Evolutionary conservation across 169 alveolate species (phyloP), one percentile per base, ranked within the genome.

Genomic region (Plasmodium vinckei): DNA sequence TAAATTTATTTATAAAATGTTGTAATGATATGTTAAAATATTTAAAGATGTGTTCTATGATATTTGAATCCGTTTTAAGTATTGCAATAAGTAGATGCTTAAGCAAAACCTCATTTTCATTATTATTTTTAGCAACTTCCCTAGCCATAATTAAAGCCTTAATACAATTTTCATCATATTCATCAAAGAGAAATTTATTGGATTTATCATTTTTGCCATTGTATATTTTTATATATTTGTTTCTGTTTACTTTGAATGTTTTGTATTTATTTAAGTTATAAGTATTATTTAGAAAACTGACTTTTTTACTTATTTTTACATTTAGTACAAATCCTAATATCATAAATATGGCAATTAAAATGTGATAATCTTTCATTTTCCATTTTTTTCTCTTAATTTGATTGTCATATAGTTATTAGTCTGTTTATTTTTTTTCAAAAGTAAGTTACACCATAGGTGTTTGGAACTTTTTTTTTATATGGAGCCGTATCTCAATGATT

Each of bases 101-200:
- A 42, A 77, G 23, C 21, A 61, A 42, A 15, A 77, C 65, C 44
- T 77, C 88, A 7, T 53, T 42, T 23, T 77, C 77, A 68, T 77
- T 33, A 10, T 77, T 59, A 77, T 77, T 77, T 77, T 77, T 77
- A 13, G 88, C 88, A 7, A 77, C 88, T 63, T 77, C 88, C 13
- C 88, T 77, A 57, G 88, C 88, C 77, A 77, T 77, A 64, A 77
- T 77, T 1, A 77, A 68, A 10, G 88, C 88, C 42, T 68, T 77
- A 44, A 77, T 77, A 46, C 88, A 77, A 15, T 77, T 77, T 53
- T 77, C 88, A 51, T 77, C 88, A 44, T 77, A 77, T 42, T 77
- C 77, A 21, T 77, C 88, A 77, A 77, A 77, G n/a, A 77, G 17
- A 39, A 75, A 64, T n/a, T 23, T 33, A 57, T n/a, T 27, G 5